Evolutionary conservation across 2,329 filamentous ascomycete species (phyloP).

Genomic region (Scedosporium aurantiacum): DNA sequence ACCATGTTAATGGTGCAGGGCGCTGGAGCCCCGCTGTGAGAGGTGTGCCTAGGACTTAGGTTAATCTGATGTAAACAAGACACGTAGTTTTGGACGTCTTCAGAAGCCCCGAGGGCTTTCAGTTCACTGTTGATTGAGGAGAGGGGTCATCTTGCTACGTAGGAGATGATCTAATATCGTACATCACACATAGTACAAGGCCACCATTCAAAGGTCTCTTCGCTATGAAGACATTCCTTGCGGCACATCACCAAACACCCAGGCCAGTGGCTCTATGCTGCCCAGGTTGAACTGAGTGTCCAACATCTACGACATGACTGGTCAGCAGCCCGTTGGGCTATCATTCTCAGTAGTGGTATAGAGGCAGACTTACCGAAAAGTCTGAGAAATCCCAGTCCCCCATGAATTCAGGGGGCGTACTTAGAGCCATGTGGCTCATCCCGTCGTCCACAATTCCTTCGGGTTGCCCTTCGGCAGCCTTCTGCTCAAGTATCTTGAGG

Average conservation of each 20-base stretch:
- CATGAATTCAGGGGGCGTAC: slow-evolving; percentile 7
- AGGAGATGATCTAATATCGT: no score
- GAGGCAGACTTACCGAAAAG: slow-evolving; percentile 13
- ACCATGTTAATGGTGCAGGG: no score
- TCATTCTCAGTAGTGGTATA: neutral
- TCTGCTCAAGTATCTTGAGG: slow-evolving; percentile 22
- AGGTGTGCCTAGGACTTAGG: no score
- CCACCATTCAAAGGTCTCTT: no score
- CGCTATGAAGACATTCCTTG: neutral
- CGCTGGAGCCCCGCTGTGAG: no score
- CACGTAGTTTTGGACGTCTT: no score
- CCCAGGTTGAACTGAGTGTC: neutral
- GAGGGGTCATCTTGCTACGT: no score
- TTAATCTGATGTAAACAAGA: no score
- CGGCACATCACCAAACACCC: neutral
- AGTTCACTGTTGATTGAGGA: no score
- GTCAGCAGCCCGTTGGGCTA: neutral
- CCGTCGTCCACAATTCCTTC: slow-evolving; percentile 4
- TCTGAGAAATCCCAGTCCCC: slow-evolving; percentile 14
- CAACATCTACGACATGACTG: neutral
- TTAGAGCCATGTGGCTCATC: neutral
- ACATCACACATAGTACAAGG: no score
- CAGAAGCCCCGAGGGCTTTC: no score
- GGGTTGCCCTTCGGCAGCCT: slow-evolving; percentile 9
- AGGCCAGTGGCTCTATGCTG: neutral